Conservation (phyloP, 352 stramenopile genomes). For the Pythium guiyangense region DNA sequence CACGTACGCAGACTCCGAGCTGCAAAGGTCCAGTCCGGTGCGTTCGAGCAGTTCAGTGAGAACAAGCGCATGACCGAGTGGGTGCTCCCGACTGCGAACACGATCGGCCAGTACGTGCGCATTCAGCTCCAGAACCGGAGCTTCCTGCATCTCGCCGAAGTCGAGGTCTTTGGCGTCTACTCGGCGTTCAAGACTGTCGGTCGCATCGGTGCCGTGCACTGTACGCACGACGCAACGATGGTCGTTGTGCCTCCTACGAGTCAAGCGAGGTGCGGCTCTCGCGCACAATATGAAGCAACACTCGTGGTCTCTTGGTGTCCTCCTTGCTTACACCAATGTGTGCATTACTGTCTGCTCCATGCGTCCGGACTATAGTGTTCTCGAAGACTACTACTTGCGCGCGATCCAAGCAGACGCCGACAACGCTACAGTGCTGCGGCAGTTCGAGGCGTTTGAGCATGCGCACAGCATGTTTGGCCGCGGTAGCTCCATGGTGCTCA, state of each 20-base stretch:
- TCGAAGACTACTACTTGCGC: constrained; percentile 84
- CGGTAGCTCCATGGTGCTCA: constrained; percentile 22
- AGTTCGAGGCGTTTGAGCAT: constrained; percentile 85
- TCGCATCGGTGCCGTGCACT: constrained; percentile 67
- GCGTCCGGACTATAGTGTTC: no score
- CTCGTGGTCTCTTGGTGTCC: not conserved
- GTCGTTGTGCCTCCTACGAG: constrained; percentile 74
- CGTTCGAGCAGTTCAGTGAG: constrained; percentile 73
- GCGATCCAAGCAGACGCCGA: constrained; percentile 88
- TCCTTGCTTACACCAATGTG: not conserved
- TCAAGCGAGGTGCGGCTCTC: constrained; percentile 41
- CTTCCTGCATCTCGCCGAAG: constrained; percentile 88
- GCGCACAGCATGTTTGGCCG: constrained; percentile 75
- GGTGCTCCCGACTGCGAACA: constrained; percentile 81
- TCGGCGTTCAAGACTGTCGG: constrained; percentile 82
- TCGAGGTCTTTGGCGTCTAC: constrained; percentile 91
- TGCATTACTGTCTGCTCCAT: not conserved
- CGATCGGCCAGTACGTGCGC: constrained; percentile 70
- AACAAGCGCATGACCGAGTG: constrained; percentile 85
- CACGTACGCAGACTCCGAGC: constrained; percentile 52
- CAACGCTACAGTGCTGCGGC: constrained; percentile 86
- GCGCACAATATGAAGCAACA: not conserved
- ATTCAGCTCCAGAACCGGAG: constrained; percentile 88
- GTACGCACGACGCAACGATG: constrained; percentile 86
- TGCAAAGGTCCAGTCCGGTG: constrained; percentile 72